Conservation (phyloP, 2,329 filamentous ascomycete species). For the Nigrospora oryzae region DNA sequence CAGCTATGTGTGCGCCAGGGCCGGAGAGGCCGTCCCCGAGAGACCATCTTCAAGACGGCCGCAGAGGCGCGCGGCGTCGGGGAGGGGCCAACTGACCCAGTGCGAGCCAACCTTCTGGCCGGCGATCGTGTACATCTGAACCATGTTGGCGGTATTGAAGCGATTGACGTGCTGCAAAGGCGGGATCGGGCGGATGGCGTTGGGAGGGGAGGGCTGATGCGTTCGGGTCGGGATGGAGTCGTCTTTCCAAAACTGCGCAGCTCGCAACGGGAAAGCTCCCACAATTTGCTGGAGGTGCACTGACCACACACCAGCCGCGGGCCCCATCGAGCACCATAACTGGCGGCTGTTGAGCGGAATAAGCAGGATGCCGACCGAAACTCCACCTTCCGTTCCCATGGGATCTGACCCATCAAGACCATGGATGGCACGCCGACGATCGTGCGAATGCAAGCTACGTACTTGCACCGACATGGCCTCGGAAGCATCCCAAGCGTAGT, state of each 20-base stretch:
- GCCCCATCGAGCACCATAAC: too few relatives aligned
- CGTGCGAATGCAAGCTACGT: too few relatives aligned
- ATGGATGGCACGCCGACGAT: too few relatives aligned
- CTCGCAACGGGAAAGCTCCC: background rate
- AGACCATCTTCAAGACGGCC: background rate
- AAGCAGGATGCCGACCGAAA: background rate
- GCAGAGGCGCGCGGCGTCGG: background rate
- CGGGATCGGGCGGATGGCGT: constrained; percentile 6
- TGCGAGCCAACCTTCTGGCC: constrained; percentile 54
- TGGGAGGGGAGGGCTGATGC: constrained; percentile 8
- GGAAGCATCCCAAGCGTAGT: too few relatives aligned
- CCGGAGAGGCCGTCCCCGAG: background rate
- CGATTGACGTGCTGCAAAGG: constrained; percentile 8
- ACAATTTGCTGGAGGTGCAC: constrained; percentile 1
- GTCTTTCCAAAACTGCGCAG: constrained; percentile 18
- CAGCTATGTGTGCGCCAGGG: background rate
- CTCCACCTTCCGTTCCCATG: background rate
- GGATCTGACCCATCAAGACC: too few relatives aligned
- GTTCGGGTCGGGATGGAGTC: constrained; percentile 6
- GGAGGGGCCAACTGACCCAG: constrained; percentile 38
- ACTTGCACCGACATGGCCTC: too few relatives aligned
- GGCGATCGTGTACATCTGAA: constrained; percentile 44
- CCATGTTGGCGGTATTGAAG: constrained; percentile 31
- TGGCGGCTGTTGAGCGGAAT: too few relatives aligned
- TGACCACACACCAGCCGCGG: background rate